Evolutionary conservation across 1,284 basidiomycete species (phyloP), one percentile per base, ranked within the genome.

Genomic region (Trichosporon ovoides): DNA sequence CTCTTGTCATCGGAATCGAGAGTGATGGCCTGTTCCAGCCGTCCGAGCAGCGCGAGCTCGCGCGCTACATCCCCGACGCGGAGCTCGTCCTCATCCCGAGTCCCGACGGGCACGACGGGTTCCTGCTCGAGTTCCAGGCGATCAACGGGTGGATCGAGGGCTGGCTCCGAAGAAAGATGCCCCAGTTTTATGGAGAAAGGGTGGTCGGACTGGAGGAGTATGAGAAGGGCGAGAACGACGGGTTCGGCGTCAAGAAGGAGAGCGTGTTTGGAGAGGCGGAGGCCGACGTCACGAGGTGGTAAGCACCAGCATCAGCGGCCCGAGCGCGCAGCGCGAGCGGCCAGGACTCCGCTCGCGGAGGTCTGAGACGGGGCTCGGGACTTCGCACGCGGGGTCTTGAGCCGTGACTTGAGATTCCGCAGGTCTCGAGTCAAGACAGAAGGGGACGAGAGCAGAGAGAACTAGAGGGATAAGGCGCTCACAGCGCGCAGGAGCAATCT

Each of bases 61-160:
- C 90, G 2, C 81, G 82, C 2, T 83, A 87, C 66, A 87, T 94
- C 38, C 88, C 88, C 0, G 83, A 82, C 22, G 87, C 91, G 0
- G 84, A 90, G 69, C 82, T 95, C 38, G 85, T 90, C 40, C 82
- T 86, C 48, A 88, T 98, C 43, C 84, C 86, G 4, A 87, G 85
- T 3, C 86, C 85, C 0, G 95, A 98, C 73, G 96, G 95, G 0
- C 95, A 98, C 74, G 96, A 98, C 71, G 96, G 95, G 7, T 98
- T 98, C 78, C 78, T 98, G 64, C 82, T 96, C 60, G 93, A 97
- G 78, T 96, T 96, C 73, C 88, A 93, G 79, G 85, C 86, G 64
- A 95, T 97, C 70, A 93, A 96, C 70, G 78, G 74, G 40, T 85
- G 88, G 73, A 84, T 95, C 20, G 75, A 89, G 59, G 75, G 77